Base-by-base conservation (phyloP, 1,284 basidiomycete genomes). In the Leccinum pachyderme region DNA sequence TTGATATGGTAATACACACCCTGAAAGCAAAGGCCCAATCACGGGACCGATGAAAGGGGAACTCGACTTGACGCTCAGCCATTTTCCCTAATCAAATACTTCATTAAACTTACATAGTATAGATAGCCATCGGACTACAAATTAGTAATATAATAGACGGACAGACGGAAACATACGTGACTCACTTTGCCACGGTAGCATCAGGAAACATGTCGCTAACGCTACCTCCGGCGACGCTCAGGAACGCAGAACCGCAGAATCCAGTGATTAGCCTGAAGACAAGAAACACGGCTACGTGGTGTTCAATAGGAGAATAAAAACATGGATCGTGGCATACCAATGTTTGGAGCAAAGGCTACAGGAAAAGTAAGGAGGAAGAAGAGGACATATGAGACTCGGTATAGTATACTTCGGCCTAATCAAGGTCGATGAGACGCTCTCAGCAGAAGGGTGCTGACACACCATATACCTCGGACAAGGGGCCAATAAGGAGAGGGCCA, bases 161-260 rank as follows among this genome's bases (percentile, higher is more conserved):
- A 7, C 47, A 25, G 13, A 44, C 25, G 33, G 28, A 24, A 37
- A 27, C 29, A 47, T 52, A 51, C 12, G 27, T 47, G 5, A 76
- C 85, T 59, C 63, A 90, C 83, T 77, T 85, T 49, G 82, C 86
- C 8, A 93, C 84, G 15, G 80, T 75, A 0, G 71, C 64, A 59
- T 89, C 83, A 0, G 73, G 68, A 63, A 91, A 93, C 54, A 92
- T 67, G 67, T 93, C 92, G 22, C 84, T 84, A 18, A 93, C 81
- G 48, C 83, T 86, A 3, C 91, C 91, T 0, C 92, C 92, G 0
- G 87, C 85, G 1, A 94, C 91, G 54, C 82, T 86, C 24, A 94
- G 72, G 69, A 94, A 94, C 0, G 89, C 85, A 0, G 87, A 76
- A 1, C 90, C 81, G 55, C 78, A 82, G 51, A 88, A 80, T 0